A percentile compares a stretch with the other conserved stretches of the same genome.
These are phyloP conservation scores for Penicillium oxalicum DNA, from an alignment of 2,329 filamentous ascomycete species.

Conservation along the genomic window DNA sequence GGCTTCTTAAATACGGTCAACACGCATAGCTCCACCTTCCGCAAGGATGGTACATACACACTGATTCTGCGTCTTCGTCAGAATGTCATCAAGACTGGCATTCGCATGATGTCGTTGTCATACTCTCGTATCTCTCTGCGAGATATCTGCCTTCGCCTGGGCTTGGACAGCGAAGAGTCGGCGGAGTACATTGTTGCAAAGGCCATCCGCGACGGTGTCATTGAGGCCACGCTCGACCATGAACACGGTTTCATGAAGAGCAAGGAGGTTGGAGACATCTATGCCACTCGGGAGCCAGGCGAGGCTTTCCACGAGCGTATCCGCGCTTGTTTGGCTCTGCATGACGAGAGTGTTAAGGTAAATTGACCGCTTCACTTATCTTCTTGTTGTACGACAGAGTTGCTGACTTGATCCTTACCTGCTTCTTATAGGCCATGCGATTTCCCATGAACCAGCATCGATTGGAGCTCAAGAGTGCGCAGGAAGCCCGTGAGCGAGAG, in stretches of 20 bases:
- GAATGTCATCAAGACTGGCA: conserved; percentile 98
- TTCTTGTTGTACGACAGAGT: not conserved
- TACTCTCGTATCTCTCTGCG: conserved; percentile 96
- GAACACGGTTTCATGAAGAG: conserved; percentile 98
- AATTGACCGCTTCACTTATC: conserved; percentile 18
- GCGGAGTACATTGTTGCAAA: conserved; percentile 99
- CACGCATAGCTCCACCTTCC: conserved; percentile 75
- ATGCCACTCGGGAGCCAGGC: conserved; percentile 88
- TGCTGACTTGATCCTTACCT: conserved; percentile 16
- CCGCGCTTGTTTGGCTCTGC: conserved; percentile 78
- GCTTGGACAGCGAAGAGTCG: conserved; percentile 90
- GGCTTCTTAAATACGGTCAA: conserved; percentile 86
- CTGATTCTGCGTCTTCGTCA: conserved; percentile 90
- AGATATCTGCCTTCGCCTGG: conserved; percentile 93
- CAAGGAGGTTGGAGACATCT: conserved; percentile 92
- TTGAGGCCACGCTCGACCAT: conserved; percentile 88
- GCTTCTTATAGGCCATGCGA: conserved; percentile 69
- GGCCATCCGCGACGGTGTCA: conserved; percentile 94
- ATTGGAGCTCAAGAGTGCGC: conserved; percentile 92
- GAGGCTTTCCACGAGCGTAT: conserved; percentile 98
- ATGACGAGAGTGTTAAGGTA: conserved; percentile 98
- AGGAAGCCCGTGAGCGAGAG: conserved; percentile 95
- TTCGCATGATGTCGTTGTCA: conserved; percentile 97
- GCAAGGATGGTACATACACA: conserved; percentile 89
- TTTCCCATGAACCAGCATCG: conserved; percentile 99